Evolutionary conservation across 768 basidiomycete species (phyloP), one percentile per base, ranked within the genome.

Genomic region (Lentinula raphanica): DNA sequence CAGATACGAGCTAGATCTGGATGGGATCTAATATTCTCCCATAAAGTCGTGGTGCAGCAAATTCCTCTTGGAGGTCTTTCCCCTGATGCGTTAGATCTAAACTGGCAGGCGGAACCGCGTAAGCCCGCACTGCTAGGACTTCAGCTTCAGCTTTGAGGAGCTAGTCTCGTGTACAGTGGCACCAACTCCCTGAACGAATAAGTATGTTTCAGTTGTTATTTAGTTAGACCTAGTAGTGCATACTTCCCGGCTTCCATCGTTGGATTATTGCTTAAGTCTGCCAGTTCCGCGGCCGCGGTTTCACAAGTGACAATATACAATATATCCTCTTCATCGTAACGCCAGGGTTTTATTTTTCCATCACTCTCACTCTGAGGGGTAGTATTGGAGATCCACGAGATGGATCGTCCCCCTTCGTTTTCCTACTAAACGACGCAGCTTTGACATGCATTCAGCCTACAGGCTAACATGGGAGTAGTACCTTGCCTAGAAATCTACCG

Each of bases 21-120:
- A n/a, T 44, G 11, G 59, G 92, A 84, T 94, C 86, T 6, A 96
- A 99, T 71, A 94, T 98, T 12, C 76, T 98, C 40, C 15, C 98
- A 98, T 71, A 82, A 91, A 15, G 95, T 98, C n/a, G 96, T 98
- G 4, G 92, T 98, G 3, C 95, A 98, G 69, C 94, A 97, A 68
- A 76, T 98, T 49, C 88, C 90, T 7, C 78, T 97, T 23, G 94
- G 94, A 19, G 90, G 92, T 0, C 65, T 59, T 21, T 27, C 7
- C 49, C 38, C n/a, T 59, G 58, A 44, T 17, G 21, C 53, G 7
- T 32, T n/a, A 44, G 15, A 39, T 21, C 35, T 49, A n/a, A n/a
- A n/a, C n/a, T n/a, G n/a, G 11, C 46, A 38, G 29, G 23, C 39
- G 21, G 8, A 25, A 29, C 23, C 32, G n/a, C 9, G 25, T 19